phyloP scores from a whole-genome alignment of 225 moss, liverwort and hornwort genomes.

The Marchantia paleacea region DNA sequence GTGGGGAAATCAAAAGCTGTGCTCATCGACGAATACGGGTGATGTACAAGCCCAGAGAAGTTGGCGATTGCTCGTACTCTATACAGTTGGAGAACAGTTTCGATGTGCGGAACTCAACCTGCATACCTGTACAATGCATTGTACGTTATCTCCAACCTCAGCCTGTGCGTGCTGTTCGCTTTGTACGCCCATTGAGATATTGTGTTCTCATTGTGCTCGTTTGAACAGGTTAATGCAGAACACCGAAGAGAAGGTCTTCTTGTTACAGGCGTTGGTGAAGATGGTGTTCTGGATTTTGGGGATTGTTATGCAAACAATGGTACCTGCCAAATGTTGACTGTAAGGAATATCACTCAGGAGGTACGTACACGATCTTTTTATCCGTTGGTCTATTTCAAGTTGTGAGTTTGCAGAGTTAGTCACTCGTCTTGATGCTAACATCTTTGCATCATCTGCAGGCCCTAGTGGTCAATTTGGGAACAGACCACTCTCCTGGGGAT shows the following conservation, averaged over 20 bases:
- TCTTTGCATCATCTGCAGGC: constrained; percentile 46
- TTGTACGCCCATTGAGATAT: background rate
- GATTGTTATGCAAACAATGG: constrained; percentile 80
- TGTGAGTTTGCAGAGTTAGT: background rate
- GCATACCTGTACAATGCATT: constrained; percentile 80
- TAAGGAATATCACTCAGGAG: constrained; percentile 92
- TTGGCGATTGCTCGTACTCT: constrained; percentile 74
- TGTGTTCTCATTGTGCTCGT: constrained; percentile 2
- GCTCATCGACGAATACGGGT: constrained; percentile 90
- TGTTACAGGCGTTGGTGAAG: constrained; percentile 88
- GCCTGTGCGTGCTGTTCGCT: background rate
- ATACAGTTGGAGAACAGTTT: constrained; percentile 76
- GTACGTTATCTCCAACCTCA: constrained; percentile 47
- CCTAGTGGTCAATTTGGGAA: constrained; percentile 72
- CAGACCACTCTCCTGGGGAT: constrained; percentile 84
- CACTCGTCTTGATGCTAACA: background rate
- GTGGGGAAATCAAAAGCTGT: constrained; percentile 81
- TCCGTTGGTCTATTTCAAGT: background rate
- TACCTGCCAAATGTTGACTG: constrained; percentile 79
- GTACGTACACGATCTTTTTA: constrained; percentile 26
- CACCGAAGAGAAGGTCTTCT: constrained; percentile 81
- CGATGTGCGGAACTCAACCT: constrained; percentile 78
- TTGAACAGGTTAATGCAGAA: constrained; percentile 75
- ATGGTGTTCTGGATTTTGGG: constrained; percentile 83
- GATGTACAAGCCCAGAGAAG: constrained; percentile 90